Evolutionary conservation across 208 protist genomes (phyloP).

Genomic region (Novymonas esmeraldas): DNA sequence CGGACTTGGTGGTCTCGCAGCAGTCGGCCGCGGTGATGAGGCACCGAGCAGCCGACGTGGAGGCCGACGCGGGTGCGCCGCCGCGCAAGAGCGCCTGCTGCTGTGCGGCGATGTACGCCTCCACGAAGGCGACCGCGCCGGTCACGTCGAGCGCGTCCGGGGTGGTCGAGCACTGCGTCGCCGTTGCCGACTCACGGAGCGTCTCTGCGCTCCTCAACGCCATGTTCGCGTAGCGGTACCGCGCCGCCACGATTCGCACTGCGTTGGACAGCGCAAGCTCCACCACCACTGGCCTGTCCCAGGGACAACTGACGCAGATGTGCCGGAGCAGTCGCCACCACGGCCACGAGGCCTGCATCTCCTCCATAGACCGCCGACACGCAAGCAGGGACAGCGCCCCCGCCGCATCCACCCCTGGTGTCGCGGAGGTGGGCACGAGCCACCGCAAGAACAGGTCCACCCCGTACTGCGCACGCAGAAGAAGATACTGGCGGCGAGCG

Average conservation of each 20-base stretch:
- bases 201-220: constrained; percentile 10
- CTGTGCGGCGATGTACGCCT: constrained; percentile 37
- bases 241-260: constrained; percentile 52
- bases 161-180: constrained; percentile 16
- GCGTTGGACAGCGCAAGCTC: constrained; percentile 78
- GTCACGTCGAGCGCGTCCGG: constrained; percentile 40
- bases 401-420: not conserved
- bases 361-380: constrained; percentile 1
- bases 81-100: too few species aligned
- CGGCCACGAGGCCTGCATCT: constrained; percentile 8
- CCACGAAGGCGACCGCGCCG: constrained; percentile 45
- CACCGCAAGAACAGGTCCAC: constrained; percentile 74
- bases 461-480: constrained; percentile 47
- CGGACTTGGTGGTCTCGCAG: not conserved
- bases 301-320: constrained; percentile 45
- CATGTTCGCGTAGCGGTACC: constrained; percentile 48
- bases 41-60: too few species aligned
- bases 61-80: not conserved
- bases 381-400: constrained; percentile 3
- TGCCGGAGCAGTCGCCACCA: constrained; percentile 61
- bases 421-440: constrained; percentile 13
- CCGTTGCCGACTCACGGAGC: constrained; percentile 15
- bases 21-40: constrained; percentile 24
- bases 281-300: constrained; percentile 29
- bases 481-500: constrained; percentile 47